Base-by-base conservation (phyloP, 2,329 filamentous ascomycete species). In the Cladophialophora psammophila region DNA sequence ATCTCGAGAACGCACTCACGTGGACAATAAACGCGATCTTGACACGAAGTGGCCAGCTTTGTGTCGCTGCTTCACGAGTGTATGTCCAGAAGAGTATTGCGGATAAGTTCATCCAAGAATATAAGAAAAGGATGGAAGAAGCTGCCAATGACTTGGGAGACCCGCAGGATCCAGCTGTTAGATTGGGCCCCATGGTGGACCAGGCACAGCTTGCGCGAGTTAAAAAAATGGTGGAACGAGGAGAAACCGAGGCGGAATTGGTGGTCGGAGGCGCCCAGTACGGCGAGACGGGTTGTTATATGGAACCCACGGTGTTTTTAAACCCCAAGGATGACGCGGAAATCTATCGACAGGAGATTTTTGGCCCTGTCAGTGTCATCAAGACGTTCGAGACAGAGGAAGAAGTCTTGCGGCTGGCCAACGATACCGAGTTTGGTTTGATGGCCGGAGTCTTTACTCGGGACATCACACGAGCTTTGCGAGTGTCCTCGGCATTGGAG, bases 111-210 rank as follows among this genome's bases (percentile, higher is more conserved):
- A 56, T 79, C 1, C 72, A 72, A 7, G 68, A 72, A 45, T 79
- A 80, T 69, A 76, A 76, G 53, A 65, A 76, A 20, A 69, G 66
- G 1, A 73, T 81, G 36, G 68, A 78, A 1, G 73, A 70, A 3
- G 68, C 71, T 26, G 78, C 79, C 26, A 74, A 76, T 60, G 69
- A 67, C n/a, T 84, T 88, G 59, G 82, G 84, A 66, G 87, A 93
- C 74, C 90, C 90, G 0, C 92, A 92, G 76, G 83, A 84, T 5
- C 86, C 90, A 70, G 82, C 81, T 38, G 79, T 78, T 1, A 78
- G 74, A 72, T 76, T 80, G 35, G 80, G 81, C 2, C 81, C 82
- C 0, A 79, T 81, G 65, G 78, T 81, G 5, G 80, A 80, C 12
- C 76, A 78, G 34, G 72, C 75, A 0, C 81, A 83, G 67, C 81